phyloP scores from a whole-genome alignment of 345 rosid genomes.

The Murraya koenigii region DNA sequence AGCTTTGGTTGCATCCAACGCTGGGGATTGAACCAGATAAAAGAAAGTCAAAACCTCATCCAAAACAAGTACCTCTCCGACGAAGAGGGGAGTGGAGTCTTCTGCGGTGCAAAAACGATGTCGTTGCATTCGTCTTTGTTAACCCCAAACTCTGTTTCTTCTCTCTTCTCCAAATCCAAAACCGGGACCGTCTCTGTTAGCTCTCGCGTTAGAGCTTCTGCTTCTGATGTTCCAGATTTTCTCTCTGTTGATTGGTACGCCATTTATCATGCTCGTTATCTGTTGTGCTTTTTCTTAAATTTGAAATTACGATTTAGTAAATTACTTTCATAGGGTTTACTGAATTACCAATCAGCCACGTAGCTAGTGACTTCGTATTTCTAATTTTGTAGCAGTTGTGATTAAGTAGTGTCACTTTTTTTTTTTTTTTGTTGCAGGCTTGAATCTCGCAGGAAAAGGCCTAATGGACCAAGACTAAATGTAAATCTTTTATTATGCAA shows the following conservation, averaged over 20 bases:
- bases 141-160: constrained; percentile 27
- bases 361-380: background rate
- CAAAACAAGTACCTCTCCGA: background rate
- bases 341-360: no score
- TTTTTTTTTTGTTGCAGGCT: constrained; percentile 52
- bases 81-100: background rate
- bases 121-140: constrained; percentile 45
- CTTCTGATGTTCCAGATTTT: constrained; percentile 74
- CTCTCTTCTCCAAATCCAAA: constrained; percentile 35
- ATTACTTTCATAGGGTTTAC: no score
- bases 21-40: constrained; percentile 3
- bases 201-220: constrained; percentile 53
- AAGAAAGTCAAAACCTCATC: background rate
- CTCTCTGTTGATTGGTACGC: constrained; percentile 81
- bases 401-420: background rate
- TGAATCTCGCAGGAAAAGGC: constrained; percentile 80
- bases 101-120: constrained; percentile 37
- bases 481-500: constrained; percentile 36
- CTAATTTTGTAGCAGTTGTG: background rate
- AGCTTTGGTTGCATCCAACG: background rate
- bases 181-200: constrained; percentile 24
- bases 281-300: background rate
- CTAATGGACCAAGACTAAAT: constrained; percentile 81
- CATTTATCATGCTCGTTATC: background rate
- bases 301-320: no score